phyloP scores from a whole-genome alignment of 345 rosid genomes.

The Geranium brycei region DNA sequence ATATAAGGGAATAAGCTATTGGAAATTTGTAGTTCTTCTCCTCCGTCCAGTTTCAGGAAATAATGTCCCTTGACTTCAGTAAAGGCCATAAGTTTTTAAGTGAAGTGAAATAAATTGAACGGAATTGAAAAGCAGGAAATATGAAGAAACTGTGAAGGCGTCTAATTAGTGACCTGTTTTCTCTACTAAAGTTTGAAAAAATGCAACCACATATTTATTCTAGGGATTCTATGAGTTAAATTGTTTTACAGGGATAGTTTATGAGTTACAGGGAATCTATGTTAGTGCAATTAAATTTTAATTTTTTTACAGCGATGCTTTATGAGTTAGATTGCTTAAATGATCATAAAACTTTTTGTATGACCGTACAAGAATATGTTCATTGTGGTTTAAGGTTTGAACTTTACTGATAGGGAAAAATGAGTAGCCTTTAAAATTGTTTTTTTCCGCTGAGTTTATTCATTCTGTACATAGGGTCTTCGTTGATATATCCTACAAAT shows the following conservation, averaged over 20 bases:
- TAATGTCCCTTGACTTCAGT: conserved; percentile 33
- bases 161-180: conserved; percentile 20
- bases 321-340: too few species aligned
- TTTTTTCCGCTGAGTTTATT: neutral
- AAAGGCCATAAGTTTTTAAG: conserved; percentile 19
- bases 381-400: too few species aligned
- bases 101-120: conserved; percentile 8
- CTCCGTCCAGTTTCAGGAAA: conserved; percentile 24
- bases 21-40: conserved; percentile 22
- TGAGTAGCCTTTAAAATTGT: too few species aligned
- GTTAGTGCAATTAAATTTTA: neutral
- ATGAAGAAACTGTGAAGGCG: conserved; percentile 26
- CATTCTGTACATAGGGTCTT: neutral
- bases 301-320: too few species aligned
- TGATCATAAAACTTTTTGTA: neutral
- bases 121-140: conserved; percentile 21
- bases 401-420: neutral
- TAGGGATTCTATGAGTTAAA: too few species aligned
- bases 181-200: conserved; percentile 12
- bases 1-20: conserved; percentile 14
- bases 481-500: neutral
- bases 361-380: neutral
- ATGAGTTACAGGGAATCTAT: conserved; percentile 3
- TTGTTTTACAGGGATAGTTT: too few species aligned
- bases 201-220: conserved; percentile 14